A percentile compares a stretch with the other conserved stretches of the same genome.
Conservation (phyloP, 2,329 filamentous ascomycete species). For the Hypoxylon sp. region DNA sequence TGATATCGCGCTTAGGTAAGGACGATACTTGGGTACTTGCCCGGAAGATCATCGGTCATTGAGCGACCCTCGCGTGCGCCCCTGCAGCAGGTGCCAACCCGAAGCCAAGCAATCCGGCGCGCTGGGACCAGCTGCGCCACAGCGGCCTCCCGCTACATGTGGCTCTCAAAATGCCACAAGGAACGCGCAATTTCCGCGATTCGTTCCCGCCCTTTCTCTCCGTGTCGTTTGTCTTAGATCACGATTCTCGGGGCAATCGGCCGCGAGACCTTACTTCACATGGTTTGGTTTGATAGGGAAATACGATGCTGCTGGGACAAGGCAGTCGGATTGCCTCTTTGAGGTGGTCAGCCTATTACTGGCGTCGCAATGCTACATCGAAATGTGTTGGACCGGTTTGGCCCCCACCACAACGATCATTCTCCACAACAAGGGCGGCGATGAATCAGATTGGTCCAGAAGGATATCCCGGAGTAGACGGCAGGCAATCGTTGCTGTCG, state of each 20-base stretch:
- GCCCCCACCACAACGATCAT: constrained; percentile 39
- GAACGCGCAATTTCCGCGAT: constrained; percentile 30
- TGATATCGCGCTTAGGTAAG: constrained; percentile 2
- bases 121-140: constrained; percentile 28
- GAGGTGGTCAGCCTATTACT: constrained; percentile 28
- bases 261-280: constrained; percentile 13
- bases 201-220: constrained; percentile 26
- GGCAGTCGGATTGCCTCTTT: constrained; percentile 32
- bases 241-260: constrained; percentile 24
- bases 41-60: constrained; percentile 6
- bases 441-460: constrained; percentile 31
- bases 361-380: constrained; percentile 35
- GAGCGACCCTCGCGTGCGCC: constrained; percentile 1
- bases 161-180: constrained; percentile 28
- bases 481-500: constrained; percentile 57
- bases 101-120: constrained; percentile 8
- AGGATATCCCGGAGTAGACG: constrained; percentile 32
- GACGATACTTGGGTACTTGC: constrained; percentile 9
- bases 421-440: constrained; percentile 38
- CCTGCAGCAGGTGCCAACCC: neutral
- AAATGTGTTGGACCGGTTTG: constrained; percentile 29
- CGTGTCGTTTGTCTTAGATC: constrained; percentile 22
- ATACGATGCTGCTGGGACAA: constrained; percentile 33
- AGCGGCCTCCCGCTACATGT: constrained; percentile 27
- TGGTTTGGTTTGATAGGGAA: constrained; percentile 25